Conservation (phyloP, 352 stramenopile genomes). For the Globisporangium barbulae region DNA sequence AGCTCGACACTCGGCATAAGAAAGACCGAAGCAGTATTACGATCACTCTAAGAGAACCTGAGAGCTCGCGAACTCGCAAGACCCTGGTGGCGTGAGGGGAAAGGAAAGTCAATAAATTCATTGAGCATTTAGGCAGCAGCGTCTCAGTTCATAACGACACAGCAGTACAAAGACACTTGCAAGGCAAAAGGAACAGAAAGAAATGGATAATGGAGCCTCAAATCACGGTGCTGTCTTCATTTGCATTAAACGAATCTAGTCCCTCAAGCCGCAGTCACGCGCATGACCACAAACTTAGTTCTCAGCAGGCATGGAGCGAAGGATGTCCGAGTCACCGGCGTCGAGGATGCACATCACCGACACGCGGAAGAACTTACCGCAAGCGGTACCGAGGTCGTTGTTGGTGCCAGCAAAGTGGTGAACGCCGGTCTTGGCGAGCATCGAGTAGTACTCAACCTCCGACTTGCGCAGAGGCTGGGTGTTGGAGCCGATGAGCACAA, state of each 20-base stretch:
- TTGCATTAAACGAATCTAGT: constrained; percentile 2
- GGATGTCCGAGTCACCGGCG: constrained; percentile 98
- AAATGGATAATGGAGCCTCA: constrained; percentile 14
- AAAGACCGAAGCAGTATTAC: no score
- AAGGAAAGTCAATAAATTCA: no score
- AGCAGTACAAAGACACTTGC: no score
- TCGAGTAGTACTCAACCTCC: constrained; percentile 99
- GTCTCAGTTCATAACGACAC: no score
- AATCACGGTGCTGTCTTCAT: constrained; percentile 11
- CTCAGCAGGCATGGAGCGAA: constrained; percentile 71
- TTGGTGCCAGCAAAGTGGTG: constrained; percentile 99
- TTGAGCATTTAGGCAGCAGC: no score
- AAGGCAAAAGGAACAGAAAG: background rate
- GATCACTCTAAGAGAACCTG: background rate
- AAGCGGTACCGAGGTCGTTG: constrained; percentile 98
- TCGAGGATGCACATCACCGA: constrained; percentile 96
- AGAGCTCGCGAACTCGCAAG: no score
- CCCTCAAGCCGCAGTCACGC: background rate
- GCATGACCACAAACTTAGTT: constrained; percentile 21
- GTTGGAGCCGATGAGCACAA: constrained; percentile 98
- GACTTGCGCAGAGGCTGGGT: constrained; percentile 98
- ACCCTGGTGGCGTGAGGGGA: no score
- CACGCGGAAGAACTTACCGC: constrained; percentile 99
- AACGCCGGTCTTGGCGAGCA: constrained; percentile 98
- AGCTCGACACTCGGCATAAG: no score